Conservation (phyloP, 2,329 filamentous ascomycete species). For the Exophiala sp. region DNA sequence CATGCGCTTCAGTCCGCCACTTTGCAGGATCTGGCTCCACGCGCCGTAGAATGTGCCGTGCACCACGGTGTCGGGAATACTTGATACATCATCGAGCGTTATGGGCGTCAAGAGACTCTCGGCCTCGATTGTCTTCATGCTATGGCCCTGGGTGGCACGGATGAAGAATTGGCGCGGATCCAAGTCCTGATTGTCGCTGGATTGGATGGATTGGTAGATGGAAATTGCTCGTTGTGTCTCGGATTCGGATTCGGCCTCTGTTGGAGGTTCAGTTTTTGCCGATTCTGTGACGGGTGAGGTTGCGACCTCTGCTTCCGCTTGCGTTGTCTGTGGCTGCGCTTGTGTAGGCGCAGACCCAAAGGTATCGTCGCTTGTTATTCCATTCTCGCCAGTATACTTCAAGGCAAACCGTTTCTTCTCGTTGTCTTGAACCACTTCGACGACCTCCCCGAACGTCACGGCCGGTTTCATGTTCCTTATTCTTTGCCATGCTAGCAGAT, state of each 20-base stretch:
- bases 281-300: slow-evolving; percentile 11
- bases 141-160: slow-evolving; percentile 93
- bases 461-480: slow-evolving; percentile 57
- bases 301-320: slow-evolving; percentile 19
- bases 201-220: slow-evolving; percentile 27
- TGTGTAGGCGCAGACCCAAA: slow-evolving; percentile 4
- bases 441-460: slow-evolving; percentile 69
- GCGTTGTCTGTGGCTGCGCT: slow-evolving; percentile 7
- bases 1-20: slow-evolving; percentile 77
- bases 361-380: slow-evolving; percentile 14
- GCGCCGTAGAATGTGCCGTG: slow-evolving; percentile 85
- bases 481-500: slow-evolving; percentile 54
- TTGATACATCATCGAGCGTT: slow-evolving; percentile 45
- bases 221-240: slow-evolving; percentile 35
- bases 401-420: slow-evolving; percentile 90
- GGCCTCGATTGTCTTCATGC: slow-evolving; percentile 65
- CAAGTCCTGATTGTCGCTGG: slow-evolving; percentile 31
- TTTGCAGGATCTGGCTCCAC: slow-evolving; percentile 67
- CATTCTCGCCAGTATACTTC: slow-evolving; percentile 46
- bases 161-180: slow-evolving; percentile 64
- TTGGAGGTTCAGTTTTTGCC: slow-evolving; percentile 10
- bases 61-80: slow-evolving; percentile 61
- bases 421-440: slow-evolving; percentile 62
- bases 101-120: slow-evolving; percentile 65
- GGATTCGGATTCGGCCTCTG: slow-evolving; percentile 22